These are phyloP conservation scores for Beta corolliflora DNA, from an alignment of 179 eudicot genomes.

Conservation along the genomic window DNA sequence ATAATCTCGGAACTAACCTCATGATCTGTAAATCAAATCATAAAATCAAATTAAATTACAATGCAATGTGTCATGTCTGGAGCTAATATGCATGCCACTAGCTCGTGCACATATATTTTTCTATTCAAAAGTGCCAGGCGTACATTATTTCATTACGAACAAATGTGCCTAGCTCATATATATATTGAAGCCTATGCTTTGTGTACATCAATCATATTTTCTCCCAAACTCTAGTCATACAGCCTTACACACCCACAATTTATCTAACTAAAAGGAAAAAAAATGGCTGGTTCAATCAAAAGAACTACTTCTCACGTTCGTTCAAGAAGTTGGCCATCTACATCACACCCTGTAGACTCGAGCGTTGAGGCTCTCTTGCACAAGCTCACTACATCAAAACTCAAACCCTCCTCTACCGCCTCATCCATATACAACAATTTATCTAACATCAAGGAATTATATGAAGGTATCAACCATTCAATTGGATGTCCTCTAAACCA, in stretches of 20 bases:
- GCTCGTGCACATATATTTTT: not conserved
- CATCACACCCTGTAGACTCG: conserved; percentile 20
- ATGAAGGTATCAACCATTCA: conserved; percentile 17
- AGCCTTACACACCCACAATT: too few relatives aligned
- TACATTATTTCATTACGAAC: too few relatives aligned
- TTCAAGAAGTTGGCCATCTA: conserved; percentile 35
- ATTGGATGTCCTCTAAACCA: conserved; percentile 23
- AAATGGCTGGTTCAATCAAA: not conserved
- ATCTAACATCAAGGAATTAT: conserved; percentile 12
- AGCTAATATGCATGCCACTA: not conserved
- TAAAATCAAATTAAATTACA: too few relatives aligned
- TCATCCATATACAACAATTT: conserved; percentile 28
- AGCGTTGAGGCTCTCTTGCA: conserved; percentile 22
- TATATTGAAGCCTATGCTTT: not conserved
- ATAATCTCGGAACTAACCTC: not conserved
- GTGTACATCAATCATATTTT: not conserved
- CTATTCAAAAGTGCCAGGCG: not conserved
- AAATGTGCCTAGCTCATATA: not conserved
- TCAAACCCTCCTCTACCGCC: not conserved
- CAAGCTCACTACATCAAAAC: conserved; percentile 10
- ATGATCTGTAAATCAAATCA: too few relatives aligned
- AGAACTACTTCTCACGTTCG: conserved; percentile 34
- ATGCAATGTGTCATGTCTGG: not conserved
- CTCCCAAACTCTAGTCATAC: too few relatives aligned
- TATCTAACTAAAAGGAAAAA: too few relatives aligned